A percentile compares a stretch with the other conserved stretches of the same genome.
These are phyloP conservation scores for Penicillium longicatenatum DNA, from an alignment of 495 filamentous ascomycete genomes.

Conservation along the genomic window DNA sequence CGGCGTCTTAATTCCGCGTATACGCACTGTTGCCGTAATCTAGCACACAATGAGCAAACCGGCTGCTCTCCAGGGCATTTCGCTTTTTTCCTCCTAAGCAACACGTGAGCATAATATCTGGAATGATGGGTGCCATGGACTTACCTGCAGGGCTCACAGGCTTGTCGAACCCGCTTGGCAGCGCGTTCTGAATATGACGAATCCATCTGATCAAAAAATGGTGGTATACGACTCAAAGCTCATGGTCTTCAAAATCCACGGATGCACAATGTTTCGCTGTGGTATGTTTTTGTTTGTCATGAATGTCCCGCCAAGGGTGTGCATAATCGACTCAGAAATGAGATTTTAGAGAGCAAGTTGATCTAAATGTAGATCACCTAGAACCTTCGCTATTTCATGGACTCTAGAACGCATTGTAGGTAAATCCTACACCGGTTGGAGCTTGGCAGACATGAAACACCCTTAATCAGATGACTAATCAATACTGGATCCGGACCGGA, in stretches of 20 bases:
- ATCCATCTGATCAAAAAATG: background rate
- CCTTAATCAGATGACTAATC: constrained; percentile 1
- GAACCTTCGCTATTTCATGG: background rate
- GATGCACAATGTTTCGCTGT: background rate
- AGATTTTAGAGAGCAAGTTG: background rate
- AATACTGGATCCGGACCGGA: constrained; percentile 4
- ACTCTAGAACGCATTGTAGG: background rate
- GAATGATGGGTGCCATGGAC: background rate
- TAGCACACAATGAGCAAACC: constrained; percentile 46
- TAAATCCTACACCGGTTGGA: background rate
- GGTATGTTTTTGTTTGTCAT: background rate
- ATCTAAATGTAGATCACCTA: background rate
- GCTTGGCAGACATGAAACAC: too few relatives aligned
- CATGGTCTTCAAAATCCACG: background rate
- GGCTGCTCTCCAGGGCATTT: constrained; percentile 53
- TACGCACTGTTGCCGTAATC: constrained; percentile 42
- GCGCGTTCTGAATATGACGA: constrained; percentile 31
- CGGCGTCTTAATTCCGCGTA: constrained; percentile 45
- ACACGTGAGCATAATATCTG: constrained; percentile 12
- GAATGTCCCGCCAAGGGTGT: background rate
- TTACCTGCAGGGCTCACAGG: constrained; percentile 52
- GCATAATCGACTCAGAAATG: background rate
- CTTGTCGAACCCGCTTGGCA: constrained; percentile 46
- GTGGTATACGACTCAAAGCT: background rate
- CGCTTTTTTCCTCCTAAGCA: constrained; percentile 47